Conservation (phyloP, 164 flowering plant genomes). For the Aristolochia contorta region DNA sequence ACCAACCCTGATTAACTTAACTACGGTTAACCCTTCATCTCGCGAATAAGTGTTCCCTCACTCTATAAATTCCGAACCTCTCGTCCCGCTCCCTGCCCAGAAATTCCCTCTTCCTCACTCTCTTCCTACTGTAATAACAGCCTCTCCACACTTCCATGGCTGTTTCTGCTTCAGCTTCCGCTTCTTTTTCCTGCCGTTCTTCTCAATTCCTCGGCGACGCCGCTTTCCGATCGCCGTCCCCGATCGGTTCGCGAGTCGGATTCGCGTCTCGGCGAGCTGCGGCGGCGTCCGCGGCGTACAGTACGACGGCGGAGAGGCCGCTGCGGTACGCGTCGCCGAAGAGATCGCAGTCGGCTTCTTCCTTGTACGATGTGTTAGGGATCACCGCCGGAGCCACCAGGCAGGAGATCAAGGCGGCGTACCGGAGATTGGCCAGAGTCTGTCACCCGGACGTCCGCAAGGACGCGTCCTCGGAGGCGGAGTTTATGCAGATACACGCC, state of each 20-base stretch:
- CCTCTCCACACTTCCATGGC: too few species aligned
- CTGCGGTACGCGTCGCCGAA: not conserved
- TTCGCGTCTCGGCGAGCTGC: conserved; percentile 7
- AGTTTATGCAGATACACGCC: conserved; percentile 25
- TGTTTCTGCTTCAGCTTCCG: not conserved
- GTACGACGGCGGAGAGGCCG: conserved; percentile 3
- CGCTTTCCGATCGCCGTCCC: not conserved
- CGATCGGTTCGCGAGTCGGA: not conserved
- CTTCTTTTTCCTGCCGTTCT: not conserved
- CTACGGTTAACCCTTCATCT: not conserved
- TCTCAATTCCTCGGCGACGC: not conserved
- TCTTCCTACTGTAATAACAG: too few species aligned
- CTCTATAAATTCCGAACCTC: not conserved
- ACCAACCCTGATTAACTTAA: not conserved
- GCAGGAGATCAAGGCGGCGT: conserved; percentile 72
- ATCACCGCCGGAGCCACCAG: conserved; percentile 40
- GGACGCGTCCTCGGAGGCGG: conserved; percentile 19
- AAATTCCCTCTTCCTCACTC: not conserved
- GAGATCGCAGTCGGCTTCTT: conserved; percentile 14
- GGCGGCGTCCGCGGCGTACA: conserved; percentile 11
- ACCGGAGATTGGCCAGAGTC: conserved; percentile 44
- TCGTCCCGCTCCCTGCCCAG: not conserved
- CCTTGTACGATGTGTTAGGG: conserved; percentile 67
- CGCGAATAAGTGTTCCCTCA: too few species aligned
- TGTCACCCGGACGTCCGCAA: conserved; percentile 56